phyloP scores from a whole-genome alignment of 805 yeast genomes.

The Metschnikowia gelsemii region DNA sequence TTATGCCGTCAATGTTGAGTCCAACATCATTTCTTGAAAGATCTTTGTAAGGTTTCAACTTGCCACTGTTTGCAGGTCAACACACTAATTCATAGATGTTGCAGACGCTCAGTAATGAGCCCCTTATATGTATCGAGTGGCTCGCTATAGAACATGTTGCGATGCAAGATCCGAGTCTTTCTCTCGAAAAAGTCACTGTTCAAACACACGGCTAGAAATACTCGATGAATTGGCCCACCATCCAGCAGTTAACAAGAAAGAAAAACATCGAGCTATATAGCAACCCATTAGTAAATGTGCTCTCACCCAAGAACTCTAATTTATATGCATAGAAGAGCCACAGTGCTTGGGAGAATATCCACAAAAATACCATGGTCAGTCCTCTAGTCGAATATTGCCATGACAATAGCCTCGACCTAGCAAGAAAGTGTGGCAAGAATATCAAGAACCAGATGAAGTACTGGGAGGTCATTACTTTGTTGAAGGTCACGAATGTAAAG shows the following conservation, averaged over 20 bases:
- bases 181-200: not conserved
- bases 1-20: too few relatives aligned
- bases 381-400: slow-evolving; percentile 33
- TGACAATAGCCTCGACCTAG: slow-evolving; percentile 39
- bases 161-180: not conserved
- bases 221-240: slow-evolving; percentile 55
- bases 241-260: slow-evolving; percentile 60
- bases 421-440: slow-evolving; percentile 71
- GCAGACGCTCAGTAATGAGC: too few relatives aligned
- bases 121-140: too few relatives aligned
- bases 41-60: too few relatives aligned
- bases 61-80: too few relatives aligned
- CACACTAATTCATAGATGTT: too few relatives aligned
- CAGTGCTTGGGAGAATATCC: slow-evolving; percentile 69
- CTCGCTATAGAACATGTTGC: too few relatives aligned
- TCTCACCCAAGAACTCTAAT: slow-evolving; percentile 74
- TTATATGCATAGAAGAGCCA: slow-evolving; percentile 82
- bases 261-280: slow-evolving; percentile 56
- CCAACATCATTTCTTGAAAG: too few relatives aligned
- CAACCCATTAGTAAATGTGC: slow-evolving; percentile 61
- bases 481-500: slow-evolving; percentile 44
- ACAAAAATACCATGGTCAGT: slow-evolving; percentile 42
- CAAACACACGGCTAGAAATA: not conserved
- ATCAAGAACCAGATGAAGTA: slow-evolving; percentile 94
- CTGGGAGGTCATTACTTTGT: slow-evolving; percentile 82